phyloP scores from a whole-genome alignment of 2,329 filamentous ascomycete species.

The Pseudocercospora eumusae region DNA sequence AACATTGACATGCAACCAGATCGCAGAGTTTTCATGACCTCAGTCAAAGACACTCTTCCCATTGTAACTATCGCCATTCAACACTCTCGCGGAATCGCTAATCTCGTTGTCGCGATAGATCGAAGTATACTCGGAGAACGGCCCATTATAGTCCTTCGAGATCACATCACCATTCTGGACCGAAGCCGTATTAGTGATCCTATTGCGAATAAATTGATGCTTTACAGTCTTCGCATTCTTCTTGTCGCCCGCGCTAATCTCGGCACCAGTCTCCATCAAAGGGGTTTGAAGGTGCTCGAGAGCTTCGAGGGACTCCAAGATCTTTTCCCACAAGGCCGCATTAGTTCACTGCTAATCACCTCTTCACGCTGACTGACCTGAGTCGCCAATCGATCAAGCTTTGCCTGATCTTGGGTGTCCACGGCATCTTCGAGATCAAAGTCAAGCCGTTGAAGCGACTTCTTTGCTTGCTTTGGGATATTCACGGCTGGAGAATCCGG shows the following conservation, averaged over 20 bases:
- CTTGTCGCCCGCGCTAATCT: background rate
- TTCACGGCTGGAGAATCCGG: background rate
- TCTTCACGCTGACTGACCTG: too few species aligned
- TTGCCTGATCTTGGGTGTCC: too few species aligned
- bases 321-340: background rate
- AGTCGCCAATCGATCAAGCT: too few species aligned
- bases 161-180: background rate
- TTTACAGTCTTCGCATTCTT: background rate
- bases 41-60: conserved; percentile 2
- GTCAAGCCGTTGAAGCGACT: background rate
- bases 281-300: background rate
- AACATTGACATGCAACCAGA: too few species aligned
- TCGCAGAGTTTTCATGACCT: background rate
- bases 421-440: too few species aligned
- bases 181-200: background rate
- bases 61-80: background rate
- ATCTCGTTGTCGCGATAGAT: background rate
- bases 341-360: too few species aligned
- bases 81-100: background rate
- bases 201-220: background rate
- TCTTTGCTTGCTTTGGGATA: background rate
- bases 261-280: background rate
- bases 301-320: background rate
- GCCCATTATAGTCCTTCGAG: background rate
- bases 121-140: background rate